These are phyloP conservation scores for Hypoxylon perforatum DNA, from an alignment of 495 filamentous ascomycete species.

Conservation along the genomic window DNA sequence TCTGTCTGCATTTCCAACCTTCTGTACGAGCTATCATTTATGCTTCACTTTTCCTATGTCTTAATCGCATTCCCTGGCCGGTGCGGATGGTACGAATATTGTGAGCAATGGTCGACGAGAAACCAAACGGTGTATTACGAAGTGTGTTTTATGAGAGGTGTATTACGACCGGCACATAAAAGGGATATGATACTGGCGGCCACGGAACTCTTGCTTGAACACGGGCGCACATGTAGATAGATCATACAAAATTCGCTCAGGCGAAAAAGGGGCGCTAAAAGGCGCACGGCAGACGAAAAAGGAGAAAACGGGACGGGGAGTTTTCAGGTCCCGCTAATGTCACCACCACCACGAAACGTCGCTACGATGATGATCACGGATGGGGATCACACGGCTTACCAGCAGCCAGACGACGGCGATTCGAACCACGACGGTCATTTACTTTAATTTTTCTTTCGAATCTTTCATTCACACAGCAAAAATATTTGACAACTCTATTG, in stretches of 20 bases:
- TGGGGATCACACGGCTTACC: background rate
- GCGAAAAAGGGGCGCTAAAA: slow-evolving; percentile 31
- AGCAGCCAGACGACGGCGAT: slow-evolving; percentile 8
- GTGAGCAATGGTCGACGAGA: slow-evolving; percentile 18
- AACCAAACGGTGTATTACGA: slow-evolving; percentile 28
- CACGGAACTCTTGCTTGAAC: slow-evolving; percentile 16
- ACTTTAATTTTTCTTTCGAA: slow-evolving; percentile 10
- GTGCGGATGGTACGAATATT: slow-evolving; percentile 19
- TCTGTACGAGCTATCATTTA: slow-evolving; percentile 5
- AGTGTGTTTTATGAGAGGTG: too few relatives aligned
- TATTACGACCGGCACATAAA: slow-evolving; percentile 28
- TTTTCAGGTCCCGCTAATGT: slow-evolving; percentile 18
- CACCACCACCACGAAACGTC: slow-evolving; percentile 3
- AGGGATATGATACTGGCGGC: slow-evolving; percentile 19
- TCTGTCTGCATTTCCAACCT: slow-evolving; percentile 5
- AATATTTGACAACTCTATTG: slow-evolving; percentile 10
- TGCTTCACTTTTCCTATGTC: slow-evolving; percentile 18
- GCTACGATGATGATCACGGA: slow-evolving; percentile 29
- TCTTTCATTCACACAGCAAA: slow-evolving; percentile 3
- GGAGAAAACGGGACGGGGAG: background rate
- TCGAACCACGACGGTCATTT: slow-evolving; percentile 14
- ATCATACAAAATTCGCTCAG: slow-evolving; percentile 39
- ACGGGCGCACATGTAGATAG: slow-evolving; percentile 24
- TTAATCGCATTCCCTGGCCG: slow-evolving; percentile 10
- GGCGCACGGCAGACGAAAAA: background rate